Conservation (phyloP, 2,329 filamentous ascomycete species). For the Ascochyta viciae-villosae region DNA sequence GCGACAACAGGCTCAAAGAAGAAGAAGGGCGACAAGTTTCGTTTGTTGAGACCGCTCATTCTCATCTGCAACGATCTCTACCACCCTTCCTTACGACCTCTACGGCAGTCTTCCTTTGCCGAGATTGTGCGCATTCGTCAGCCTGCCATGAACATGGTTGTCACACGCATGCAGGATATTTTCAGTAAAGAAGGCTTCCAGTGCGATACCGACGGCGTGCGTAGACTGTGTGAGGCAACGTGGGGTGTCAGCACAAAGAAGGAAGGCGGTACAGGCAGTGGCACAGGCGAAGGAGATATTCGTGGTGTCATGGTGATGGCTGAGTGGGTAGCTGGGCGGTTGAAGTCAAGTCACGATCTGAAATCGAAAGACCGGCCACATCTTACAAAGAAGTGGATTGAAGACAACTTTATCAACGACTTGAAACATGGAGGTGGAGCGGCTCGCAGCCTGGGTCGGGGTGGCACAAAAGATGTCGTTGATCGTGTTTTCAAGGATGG, state of each 20-base stretch:
- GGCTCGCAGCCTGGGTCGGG: conserved; percentile 73
- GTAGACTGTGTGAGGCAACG: conserved; percentile 81
- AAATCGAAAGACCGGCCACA: conserved; percentile 51
- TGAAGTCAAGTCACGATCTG: conserved; percentile 57
- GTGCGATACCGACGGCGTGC: conserved; percentile 86
- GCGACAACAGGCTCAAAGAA: conserved; percentile 50
- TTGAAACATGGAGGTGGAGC: conserved; percentile 74
- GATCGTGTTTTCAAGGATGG: conserved; percentile 80
- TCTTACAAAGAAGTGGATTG: conserved; percentile 79
- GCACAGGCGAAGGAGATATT: conserved; percentile 75
- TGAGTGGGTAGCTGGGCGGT: conserved; percentile 81
- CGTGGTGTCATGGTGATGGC: conserved; percentile 85
- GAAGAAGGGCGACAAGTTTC: conserved; percentile 85
- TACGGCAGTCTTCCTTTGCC: conserved; percentile 83
- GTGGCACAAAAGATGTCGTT: conserved; percentile 76
- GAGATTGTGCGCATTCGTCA: conserved; percentile 93
- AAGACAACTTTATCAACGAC: conserved; percentile 72
- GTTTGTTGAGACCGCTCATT: conserved; percentile 84
- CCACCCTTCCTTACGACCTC: conserved; percentile 82
- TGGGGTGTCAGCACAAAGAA: conserved; percentile 80
- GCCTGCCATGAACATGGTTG: conserved; percentile 84
- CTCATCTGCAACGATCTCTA: conserved; percentile 98
- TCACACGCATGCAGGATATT: conserved; percentile 78
- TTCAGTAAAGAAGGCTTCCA: conserved; percentile 89
- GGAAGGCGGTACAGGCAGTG: conserved; percentile 65